Evolutionary conservation across 345 rosid genomes (phyloP).

Genomic region (Populus simonii): DNA sequence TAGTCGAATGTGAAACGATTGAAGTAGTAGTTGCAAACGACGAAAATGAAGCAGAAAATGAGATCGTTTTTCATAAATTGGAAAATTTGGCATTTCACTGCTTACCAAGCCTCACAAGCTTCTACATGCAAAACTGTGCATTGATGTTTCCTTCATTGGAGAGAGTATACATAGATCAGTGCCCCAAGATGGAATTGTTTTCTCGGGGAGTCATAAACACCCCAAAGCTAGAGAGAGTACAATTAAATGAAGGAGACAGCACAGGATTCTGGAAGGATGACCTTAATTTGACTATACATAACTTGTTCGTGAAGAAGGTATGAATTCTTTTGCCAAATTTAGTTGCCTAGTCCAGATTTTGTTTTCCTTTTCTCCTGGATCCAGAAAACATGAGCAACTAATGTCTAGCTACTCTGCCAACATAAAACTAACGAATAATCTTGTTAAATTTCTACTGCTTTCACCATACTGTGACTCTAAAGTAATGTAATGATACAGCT

Average conservation of each 20-base stretch:
- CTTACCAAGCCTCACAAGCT: slow-evolving; percentile 6
- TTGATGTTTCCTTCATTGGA: slow-evolving; percentile 4
- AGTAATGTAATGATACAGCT: too few species aligned
- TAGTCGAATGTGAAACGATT: slow-evolving; percentile 7
- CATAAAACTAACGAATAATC: not conserved
- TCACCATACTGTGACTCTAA: too few species aligned
- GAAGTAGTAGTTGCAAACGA: not conserved
- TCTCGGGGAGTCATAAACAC: not conserved
- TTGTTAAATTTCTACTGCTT: too few species aligned
- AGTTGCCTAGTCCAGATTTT: not conserved
- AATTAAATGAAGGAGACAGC: not conserved
- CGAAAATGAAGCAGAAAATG: not conserved
- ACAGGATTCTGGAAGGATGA: not conserved
- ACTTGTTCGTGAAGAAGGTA: not conserved
- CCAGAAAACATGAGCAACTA: not conserved
- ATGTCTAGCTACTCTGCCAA: not conserved
- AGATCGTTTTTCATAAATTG: not conserved
- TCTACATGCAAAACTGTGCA: not conserved
- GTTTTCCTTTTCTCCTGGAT: not conserved
- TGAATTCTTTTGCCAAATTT: not conserved
- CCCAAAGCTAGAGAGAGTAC: slow-evolving; percentile 4
- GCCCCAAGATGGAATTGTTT: slow-evolving; percentile 10
- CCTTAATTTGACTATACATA: slow-evolving; percentile 6
- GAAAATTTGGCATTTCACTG: not conserved
- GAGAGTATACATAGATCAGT: not conserved